Base-by-base conservation (phyloP, 2,329 filamentous ascomycete species). In the Rutstroemia sydowiana region DNA sequence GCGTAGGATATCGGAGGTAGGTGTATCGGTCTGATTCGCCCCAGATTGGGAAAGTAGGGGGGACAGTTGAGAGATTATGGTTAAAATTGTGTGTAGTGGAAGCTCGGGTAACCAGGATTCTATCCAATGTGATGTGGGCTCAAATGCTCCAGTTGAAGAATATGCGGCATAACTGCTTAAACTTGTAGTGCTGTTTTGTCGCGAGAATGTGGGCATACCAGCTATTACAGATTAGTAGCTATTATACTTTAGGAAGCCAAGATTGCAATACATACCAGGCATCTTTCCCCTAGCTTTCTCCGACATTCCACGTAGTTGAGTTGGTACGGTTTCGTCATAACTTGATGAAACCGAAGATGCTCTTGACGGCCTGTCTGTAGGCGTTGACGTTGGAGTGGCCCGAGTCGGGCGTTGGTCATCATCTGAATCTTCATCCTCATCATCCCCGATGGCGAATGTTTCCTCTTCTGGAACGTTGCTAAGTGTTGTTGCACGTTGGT, bases 241-340 rank as follows among this genome's bases (percentile, higher is more conserved):
- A 39, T 28, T 7, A 45, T 13, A 45, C n/a, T 21, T 4, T 9
- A 36, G 20, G 3, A 26, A 39, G n/a, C n/a, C n/a, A 14, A n/a
- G 32, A 26, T 43, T n/a, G 18, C 5, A 26, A 18, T 42, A 41
- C 55, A 48, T 61, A 65, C 64, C 64, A 30, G 92, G 93, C 82
- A 95, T 89, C 69, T 98, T 98, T 7, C 93, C 93, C 45, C 93
- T 78, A 14, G 93, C 93, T 68, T 97, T 98, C 69, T 97, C 93
- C 18, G 92, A 96, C 88, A 97, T 95, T 50, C 90, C 90, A 52
- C 88, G 81, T 28, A 95, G 68, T 66, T 96, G 91, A 18, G 83
- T 76, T 13, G 89, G 90, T 9, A 95, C 81, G 3, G 86, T 85
- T 55, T 95, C 90, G 54, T 95, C 89, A 1, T 79, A 71, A 36